Base-by-base conservation (phyloP, 768 basidiomycete species). In the Rhizopogon sp. region DNA sequence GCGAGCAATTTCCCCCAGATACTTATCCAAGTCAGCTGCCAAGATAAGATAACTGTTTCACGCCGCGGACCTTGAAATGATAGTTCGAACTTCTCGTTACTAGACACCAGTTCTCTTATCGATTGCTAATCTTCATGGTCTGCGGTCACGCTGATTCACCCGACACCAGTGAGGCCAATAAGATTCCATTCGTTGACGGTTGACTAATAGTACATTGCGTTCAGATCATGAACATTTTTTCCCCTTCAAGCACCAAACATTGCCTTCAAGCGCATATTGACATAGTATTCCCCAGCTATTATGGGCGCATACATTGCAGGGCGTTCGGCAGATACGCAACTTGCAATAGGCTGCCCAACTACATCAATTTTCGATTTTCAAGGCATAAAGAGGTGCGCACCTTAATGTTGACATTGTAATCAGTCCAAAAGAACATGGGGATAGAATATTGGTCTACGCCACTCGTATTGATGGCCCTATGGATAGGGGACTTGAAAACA, bases 371-470 rank as follows among this genome's bases (percentile, higher is more conserved):
- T 1, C 72, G 16, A 20, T 16, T 9, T 6, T 25, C 9, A 16
- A 5, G 3, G 1, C 9, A 25, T 22, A 37, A 37, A 37, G 2
- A 37, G 16, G 35, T 22, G 59, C 78, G 7, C 54, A 90, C 90
- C 79, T 90, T 85, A 2, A 95, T 76, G 52, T 72, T 74, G 6
- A 93, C 89, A 58, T 94, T 81, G 63, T 93, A 93, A 66, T 95
- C 90, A 13, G 85, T 87, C 2, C 94, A 92, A 59, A 94, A 93
- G 73, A 97, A 96, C 28, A 94, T 73, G 0, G 94, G 93, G 20
- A 93, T 89, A 0, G 90, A 92, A 68, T 90, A 94, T 25, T 94
- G 80, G 20, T 76, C 72, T 29, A 76, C 71, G 5, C 89, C 88
- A 25, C 81, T 83, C 42, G 82, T 76, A 60, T 94, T 93, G 60